phyloP scores from a whole-genome alignment of 441 rosid genomes.

The Erysimum pusillum region DNA sequence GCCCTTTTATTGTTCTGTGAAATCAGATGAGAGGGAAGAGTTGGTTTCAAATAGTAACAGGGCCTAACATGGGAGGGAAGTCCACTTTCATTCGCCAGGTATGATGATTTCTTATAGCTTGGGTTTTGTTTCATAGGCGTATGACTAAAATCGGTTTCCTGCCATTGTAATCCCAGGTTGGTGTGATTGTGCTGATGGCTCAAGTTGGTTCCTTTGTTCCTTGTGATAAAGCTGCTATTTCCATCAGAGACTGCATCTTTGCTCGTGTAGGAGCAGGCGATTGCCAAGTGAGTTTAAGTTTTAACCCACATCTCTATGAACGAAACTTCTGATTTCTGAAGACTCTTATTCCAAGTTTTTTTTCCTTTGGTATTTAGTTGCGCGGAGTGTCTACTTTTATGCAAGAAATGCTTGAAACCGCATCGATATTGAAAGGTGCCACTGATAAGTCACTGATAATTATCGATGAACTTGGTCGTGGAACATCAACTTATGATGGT shows the following conservation, averaged over 20 bases:
- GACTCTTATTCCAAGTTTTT: conserved; percentile 26
- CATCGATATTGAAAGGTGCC: conserved; percentile 97
- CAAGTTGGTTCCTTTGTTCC: conserved; percentile 99
- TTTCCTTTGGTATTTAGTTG: conserved; percentile 55
- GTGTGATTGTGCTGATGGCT: conserved; percentile 96
- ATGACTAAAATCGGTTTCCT: neutral
- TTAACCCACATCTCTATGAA: conserved; percentile 18
- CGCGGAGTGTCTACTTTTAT: conserved; percentile 74
- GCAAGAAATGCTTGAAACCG: conserved; percentile 83
- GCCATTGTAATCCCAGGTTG: conserved; percentile 64
- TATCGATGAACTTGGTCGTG: conserved; percentile 97
- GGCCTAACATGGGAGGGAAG: conserved; percentile 99
- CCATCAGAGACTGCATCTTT: conserved; percentile 96
- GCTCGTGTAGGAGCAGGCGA: conserved; percentile 99
- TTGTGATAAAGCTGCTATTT: conserved; percentile 88
- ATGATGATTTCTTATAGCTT: conserved; percentile 31
- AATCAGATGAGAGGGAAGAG: conserved; percentile 86
- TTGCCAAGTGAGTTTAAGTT: conserved; percentile 84
- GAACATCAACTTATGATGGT: conserved; percentile 98
- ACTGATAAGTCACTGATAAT: conserved; percentile 88
- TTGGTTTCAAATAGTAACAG: conserved; percentile 99
- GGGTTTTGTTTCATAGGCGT: conserved; percentile 1
- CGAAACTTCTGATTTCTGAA: conserved; percentile 20
- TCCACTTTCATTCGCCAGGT: conserved; percentile 99
- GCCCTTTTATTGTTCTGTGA: conserved; percentile 34